Conservation (phyloP, 1,284 basidiomycete species). For the Pseudozyma tsukubaensis region DNA sequence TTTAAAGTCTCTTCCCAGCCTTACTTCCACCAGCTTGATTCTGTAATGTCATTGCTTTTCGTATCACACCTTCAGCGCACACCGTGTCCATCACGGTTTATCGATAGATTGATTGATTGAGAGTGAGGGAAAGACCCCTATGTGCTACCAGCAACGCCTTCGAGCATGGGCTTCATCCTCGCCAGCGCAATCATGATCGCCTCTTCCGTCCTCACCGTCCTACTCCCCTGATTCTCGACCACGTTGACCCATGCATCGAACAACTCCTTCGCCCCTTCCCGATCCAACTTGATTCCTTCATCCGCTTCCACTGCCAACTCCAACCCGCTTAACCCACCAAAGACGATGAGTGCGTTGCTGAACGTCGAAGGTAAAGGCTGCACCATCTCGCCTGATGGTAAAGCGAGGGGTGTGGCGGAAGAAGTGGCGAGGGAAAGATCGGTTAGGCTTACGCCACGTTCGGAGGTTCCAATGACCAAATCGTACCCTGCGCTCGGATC, state of each 20-base stretch:
- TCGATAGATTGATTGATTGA: no score
- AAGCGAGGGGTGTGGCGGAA: constrained; percentile 12
- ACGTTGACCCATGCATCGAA: constrained; percentile 68
- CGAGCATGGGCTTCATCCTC: constrained; percentile 45
- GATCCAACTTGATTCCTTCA: constrained; percentile 49
- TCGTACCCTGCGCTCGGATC: constrained; percentile 51
- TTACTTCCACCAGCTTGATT: neutral
- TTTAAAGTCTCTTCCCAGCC: neutral
- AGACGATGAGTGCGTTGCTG: constrained; percentile 60
- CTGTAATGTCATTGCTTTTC: neutral
- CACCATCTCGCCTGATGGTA: constrained; percentile 18
- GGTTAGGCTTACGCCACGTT: constrained; percentile 57
- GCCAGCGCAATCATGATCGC: constrained; percentile 59
- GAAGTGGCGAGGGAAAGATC: constrained; percentile 29
- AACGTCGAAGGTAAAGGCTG: constrained; percentile 22
- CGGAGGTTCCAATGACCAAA: constrained; percentile 65
- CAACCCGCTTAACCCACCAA: constrained; percentile 65
- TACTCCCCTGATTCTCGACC: constrained; percentile 61
- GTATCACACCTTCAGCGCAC: no score
- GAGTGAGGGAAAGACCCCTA: no score
- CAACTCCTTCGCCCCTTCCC: constrained; percentile 59
- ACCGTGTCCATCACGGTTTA: no score
- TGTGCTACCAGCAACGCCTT: constrained; percentile 34
- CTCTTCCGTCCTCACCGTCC: constrained; percentile 67
- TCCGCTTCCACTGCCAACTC: constrained; percentile 65